These are phyloP conservation scores for Mycena epipterygia DNA, from an alignment of 768 basidiomycete genomes.

Conservation along the genomic window DNA sequence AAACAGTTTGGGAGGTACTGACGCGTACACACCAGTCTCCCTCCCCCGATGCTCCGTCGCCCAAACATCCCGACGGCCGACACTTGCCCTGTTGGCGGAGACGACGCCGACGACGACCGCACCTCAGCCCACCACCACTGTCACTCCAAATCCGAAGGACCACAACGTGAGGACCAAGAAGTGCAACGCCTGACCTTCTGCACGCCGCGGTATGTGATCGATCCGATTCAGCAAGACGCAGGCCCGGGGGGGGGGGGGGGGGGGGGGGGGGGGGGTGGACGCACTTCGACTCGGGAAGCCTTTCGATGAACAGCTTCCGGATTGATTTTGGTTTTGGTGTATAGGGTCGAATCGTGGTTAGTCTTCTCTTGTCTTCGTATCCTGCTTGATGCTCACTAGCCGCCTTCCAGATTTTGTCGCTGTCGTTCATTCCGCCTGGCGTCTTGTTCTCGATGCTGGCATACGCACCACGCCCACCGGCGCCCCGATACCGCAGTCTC, in stretches of 20 bases:
- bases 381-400: not conserved
- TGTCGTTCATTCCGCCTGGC: not conserved
- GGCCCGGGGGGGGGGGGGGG: too few species aligned
- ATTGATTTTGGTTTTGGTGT: not conserved
- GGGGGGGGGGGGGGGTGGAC: too few species aligned
- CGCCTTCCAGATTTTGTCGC: not conserved
- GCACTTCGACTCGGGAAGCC: slow-evolving; percentile 25
- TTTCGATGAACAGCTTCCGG: slow-evolving; percentile 9
- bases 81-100: not conserved
- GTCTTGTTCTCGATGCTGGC: too few species aligned
- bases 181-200: slow-evolving; percentile 1
- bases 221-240: slow-evolving; percentile 12
- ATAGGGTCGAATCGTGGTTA: not conserved
- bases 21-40: not conserved
- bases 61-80: not conserved
- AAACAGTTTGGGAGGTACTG: too few species aligned
- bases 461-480: too few species aligned
- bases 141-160: slow-evolving; percentile 2
- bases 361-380: not conserved
- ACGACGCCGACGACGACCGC: slow-evolving; percentile 8
- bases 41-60: not conserved
- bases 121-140: too few species aligned
- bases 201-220: slow-evolving; percentile 25
- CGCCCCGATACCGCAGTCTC: not conserved
- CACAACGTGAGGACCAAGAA: slow-evolving; percentile 19